These are phyloP conservation scores for Panaeolus papilionaceus DNA, from an alignment of 768 basidiomycete genomes.

Conservation along the genomic window DNA sequence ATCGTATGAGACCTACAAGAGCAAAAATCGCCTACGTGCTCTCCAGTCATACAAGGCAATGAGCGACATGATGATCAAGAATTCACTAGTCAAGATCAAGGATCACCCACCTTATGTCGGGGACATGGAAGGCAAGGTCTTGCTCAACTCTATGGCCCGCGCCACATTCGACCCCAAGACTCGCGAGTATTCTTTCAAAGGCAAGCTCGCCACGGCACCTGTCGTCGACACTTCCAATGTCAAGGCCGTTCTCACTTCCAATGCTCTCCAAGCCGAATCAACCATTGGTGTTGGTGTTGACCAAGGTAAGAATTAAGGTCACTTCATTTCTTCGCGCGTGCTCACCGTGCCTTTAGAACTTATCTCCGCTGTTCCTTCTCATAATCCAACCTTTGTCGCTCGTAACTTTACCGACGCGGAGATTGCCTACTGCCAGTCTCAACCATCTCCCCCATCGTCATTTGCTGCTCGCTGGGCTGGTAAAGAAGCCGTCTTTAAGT, in stretches of 20 bases:
- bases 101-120: conserved; percentile 87
- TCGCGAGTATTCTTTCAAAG: conserved; percentile 82
- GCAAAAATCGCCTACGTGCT: conserved; percentile 68
- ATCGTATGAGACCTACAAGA: conserved; percentile 79
- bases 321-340: conserved; percentile 14
- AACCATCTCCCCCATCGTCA: conserved; percentile 87
- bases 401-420: conserved; percentile 96
- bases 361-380: conserved; percentile 90
- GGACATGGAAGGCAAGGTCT: conserved; percentile 85
- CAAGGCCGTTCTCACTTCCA: conserved; percentile 54
- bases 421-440: conserved; percentile 83
- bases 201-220: conserved; percentile 59
- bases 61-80: conserved; percentile 96
- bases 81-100: conserved; percentile 94
- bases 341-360: conserved; percentile 58
- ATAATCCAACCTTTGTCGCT: conserved; percentile 83
- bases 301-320: conserved; percentile 59
- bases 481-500: conserved; percentile 98
- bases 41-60: conserved; percentile 85
- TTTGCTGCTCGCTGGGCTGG: conserved; percentile 98
- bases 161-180: conserved; percentile 82
- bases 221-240: conserved; percentile 72
- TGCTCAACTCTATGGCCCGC: conserved; percentile 94
- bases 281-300: conserved; percentile 87
- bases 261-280: conserved; percentile 39